Conservation (phyloP, 768 basidiomycete genomes). For the Boletus sp. region DNA sequence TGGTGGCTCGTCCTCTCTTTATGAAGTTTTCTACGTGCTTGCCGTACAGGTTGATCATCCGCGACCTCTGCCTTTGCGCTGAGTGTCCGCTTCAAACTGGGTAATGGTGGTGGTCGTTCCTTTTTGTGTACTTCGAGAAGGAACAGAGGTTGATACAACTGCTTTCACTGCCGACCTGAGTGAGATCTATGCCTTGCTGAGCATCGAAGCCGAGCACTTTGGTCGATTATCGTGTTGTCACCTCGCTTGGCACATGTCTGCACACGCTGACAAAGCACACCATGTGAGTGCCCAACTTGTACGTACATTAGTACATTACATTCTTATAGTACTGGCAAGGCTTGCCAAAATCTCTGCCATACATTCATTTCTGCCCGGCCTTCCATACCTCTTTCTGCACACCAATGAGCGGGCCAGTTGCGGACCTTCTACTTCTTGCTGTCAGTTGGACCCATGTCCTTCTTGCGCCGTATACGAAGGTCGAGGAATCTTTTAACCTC, state of each 20-base stretch:
- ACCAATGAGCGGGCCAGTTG: slow-evolving; percentile 22
- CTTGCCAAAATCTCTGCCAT: no score
- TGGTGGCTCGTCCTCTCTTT: slow-evolving; percentile 49
- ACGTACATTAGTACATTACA: no score
- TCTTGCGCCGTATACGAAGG: slow-evolving; percentile 88
- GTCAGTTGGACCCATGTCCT: slow-evolving; percentile 67
- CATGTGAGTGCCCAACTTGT: no score
- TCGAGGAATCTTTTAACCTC: slow-evolving; percentile 95
- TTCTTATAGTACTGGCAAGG: no score
- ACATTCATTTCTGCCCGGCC: background rate
- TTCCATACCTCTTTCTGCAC: background rate
- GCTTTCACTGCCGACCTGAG: slow-evolving; percentile 37
- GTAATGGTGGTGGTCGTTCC: slow-evolving; percentile 54
- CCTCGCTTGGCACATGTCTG: no score
- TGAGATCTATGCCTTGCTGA: background rate
- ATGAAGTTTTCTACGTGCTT: slow-evolving; percentile 37
- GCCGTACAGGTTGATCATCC: slow-evolving; percentile 36
- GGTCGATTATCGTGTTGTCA: no score
- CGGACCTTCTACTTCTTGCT: slow-evolving; percentile 52
- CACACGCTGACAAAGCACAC: no score
- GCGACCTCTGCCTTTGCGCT: slow-evolving; percentile 38
- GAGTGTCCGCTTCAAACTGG: slow-evolving; percentile 36
- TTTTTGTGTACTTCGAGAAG: slow-evolving; percentile 48
- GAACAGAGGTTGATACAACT: slow-evolving; percentile 62
- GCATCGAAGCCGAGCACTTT: no score